Percentiles rank a stretch among this genome's conserved stretches.
Conservation (phyloP, 2,329 filamentous ascomycete species). For the Ophiostoma novo-ulmi region DNA sequence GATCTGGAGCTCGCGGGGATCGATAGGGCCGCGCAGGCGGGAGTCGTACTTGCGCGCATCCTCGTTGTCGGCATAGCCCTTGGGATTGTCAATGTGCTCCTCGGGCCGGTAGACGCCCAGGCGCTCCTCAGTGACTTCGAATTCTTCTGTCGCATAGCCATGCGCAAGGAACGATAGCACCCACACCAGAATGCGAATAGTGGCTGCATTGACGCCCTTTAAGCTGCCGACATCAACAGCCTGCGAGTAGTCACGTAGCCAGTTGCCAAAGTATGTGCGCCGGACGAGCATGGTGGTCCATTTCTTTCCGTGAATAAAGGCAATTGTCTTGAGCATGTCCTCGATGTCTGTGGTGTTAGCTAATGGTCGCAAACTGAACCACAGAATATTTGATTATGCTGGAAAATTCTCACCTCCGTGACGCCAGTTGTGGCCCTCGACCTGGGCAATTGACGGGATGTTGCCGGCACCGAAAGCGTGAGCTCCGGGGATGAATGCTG, state of each 20-base stretch:
- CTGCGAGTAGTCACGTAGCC: conserved; percentile 80
- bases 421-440: conserved; percentile 65
- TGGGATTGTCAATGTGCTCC: conserved; percentile 69
- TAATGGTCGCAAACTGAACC: neutral
- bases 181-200: conserved; percentile 73
- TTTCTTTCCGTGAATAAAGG: conserved; percentile 75
- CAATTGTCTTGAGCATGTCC: conserved; percentile 72
- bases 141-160: conserved; percentile 80
- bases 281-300: conserved; percentile 76
- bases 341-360: conserved; percentile 56
- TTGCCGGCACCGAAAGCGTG: conserved; percentile 65
- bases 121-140: conserved; percentile 75
- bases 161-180: conserved; percentile 76
- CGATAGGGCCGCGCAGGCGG: conserved; percentile 74
- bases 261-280: conserved; percentile 80
- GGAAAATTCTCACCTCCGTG: conserved; percentile 51
- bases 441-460: conserved; percentile 60
- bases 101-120: conserved; percentile 77
- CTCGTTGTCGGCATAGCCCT: conserved; percentile 76
- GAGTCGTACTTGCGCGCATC: conserved; percentile 80
- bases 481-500: conserved; percentile 54
- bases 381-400: neutral
- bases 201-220: conserved; percentile 71
- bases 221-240: conserved; percentile 75
- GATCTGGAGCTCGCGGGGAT: conserved; percentile 64